Evolutionary conservation across 345 rosid genomes (phyloP).

Genomic region (Euphorbia pulcherrima): DNA sequence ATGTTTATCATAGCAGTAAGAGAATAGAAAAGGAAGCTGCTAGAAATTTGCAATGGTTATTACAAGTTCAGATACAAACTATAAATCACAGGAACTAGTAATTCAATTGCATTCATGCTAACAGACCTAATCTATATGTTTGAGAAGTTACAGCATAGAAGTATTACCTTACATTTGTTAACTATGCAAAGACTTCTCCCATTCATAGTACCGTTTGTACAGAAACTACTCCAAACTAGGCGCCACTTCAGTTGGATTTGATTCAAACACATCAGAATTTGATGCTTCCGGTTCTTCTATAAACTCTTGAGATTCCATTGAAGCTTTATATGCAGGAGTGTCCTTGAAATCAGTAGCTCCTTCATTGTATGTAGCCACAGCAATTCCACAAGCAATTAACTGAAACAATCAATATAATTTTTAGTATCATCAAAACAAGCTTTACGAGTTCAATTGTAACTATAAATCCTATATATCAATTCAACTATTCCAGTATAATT

Average conservation of each 20-base stretch:
- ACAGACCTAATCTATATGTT: conserved; percentile 16
- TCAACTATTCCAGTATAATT: neutral
- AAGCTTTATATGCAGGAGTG: conserved; percentile 78
- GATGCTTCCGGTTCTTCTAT: conserved; percentile 73
- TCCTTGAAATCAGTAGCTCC: conserved; percentile 91
- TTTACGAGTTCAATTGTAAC: neutral
- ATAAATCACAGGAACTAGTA: conserved; percentile 4
- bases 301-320: conserved; percentile 62
- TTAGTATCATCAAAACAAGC: neutral
- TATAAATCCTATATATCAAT: neutral
- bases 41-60: neutral
- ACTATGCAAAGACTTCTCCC: conserved; percentile 10
- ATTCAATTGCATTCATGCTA: conserved; percentile 1
- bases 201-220: conserved; percentile 9
- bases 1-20: neutral
- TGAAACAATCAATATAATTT: conserved; percentile 26
- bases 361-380: conserved; percentile 77
- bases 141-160: conserved; percentile 12
- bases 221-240: conserved; percentile 71
- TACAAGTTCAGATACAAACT: neutral
- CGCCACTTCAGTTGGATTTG: conserved; percentile 97
- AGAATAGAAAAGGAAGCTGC: neutral
- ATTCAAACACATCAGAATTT: conserved; percentile 72
- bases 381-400: conserved; percentile 79
- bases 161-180: conserved; percentile 19